Evolutionary conservation across 2,329 filamentous ascomycete species (phyloP).

Genomic region (Stagonosporopsis vannaccii): DNA sequence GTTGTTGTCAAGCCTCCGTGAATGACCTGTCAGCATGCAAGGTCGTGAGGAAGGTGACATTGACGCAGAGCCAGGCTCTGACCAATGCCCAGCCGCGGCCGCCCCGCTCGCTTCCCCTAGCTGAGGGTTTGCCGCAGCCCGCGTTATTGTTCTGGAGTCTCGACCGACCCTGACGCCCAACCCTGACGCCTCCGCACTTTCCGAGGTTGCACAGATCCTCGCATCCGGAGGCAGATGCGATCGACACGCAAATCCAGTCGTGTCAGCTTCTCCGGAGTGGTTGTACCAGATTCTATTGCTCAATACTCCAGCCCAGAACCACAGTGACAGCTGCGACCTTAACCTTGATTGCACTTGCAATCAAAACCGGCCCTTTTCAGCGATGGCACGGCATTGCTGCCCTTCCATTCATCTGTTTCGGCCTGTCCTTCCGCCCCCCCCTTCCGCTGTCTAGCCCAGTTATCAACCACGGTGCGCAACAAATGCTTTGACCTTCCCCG

Average conservation of each 20-base stretch:
- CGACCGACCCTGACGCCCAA: constrained; percentile 4
- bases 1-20: not conserved
- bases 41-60: not conserved
- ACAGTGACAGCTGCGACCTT: not conserved
- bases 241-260: constrained; percentile 1
- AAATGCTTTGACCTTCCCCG: constrained; percentile 2
- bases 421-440: constrained; percentile 7
- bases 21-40: not conserved
- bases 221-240: constrained; percentile 2
- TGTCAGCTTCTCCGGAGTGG: constrained; percentile 2
- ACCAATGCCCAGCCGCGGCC: not conserved
- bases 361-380: constrained; percentile 2
- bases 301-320: not conserved
- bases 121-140: not conserved
- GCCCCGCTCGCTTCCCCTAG: constrained; percentile 10
- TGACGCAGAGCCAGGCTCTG: not conserved
- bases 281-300: not conserved
- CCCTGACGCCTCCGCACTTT: constrained; percentile 5
- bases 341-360: constrained; percentile 9
- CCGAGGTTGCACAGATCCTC: constrained; percentile 5
- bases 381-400: constrained; percentile 3
- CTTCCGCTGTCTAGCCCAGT: constrained; percentile 9
- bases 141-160: not conserved
- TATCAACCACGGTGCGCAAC: constrained; percentile 8
- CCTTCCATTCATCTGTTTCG: constrained; percentile 5